Evolutionary conservation across 192 early-diverging fungal species (phyloP).

Genomic region (Coemansia sp.): DNA sequence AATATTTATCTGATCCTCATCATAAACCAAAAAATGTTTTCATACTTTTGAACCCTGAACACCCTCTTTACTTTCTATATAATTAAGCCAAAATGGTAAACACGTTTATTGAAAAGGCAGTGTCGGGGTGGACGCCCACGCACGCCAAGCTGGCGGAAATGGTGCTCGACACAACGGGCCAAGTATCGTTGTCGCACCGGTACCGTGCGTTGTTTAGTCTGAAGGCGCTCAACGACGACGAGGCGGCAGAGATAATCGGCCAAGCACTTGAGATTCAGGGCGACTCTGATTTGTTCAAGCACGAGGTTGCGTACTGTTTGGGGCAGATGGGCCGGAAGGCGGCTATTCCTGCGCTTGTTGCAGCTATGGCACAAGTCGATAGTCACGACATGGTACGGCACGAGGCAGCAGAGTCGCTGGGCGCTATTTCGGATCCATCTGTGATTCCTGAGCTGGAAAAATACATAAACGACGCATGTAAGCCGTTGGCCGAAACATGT

Average conservation of each 20-base stretch:
- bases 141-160: conserved; percentile 66
- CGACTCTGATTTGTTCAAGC: conserved; percentile 87
- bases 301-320: conserved; percentile 94
- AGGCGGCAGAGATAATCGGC: conserved; percentile 79
- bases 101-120: conserved; percentile 41
- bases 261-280: conserved; percentile 70
- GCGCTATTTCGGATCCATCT: conserved; percentile 78
- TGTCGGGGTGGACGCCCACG: conserved; percentile 45
- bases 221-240: conserved; percentile 72
- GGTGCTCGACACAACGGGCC: conserved; percentile 62
- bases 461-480: conserved; percentile 68
- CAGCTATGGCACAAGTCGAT: conserved; percentile 64
- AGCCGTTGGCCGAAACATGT: conserved; percentile 84
- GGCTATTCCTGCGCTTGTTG: conserved; percentile 68
- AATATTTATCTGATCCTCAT: conserved; percentile 2
- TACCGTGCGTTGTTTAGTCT: conserved; percentile 94
- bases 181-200: conserved; percentile 73
- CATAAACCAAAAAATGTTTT: neutral
- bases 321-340: conserved; percentile 89
- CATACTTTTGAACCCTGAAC: neutral
- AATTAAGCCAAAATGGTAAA: conserved; percentile 39
- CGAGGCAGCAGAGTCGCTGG: conserved; percentile 96
- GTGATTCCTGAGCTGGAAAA: conserved; percentile 71
- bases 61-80: conserved; percentile 7
- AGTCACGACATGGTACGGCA: conserved; percentile 96